A percentile compares a stretch with the other conserved stretches of the same genome.
These are phyloP conservation scores for Diaporthe vaccinii DNA, from an alignment of 2,329 filamentous ascomycete genomes.

Conservation along the genomic window DNA sequence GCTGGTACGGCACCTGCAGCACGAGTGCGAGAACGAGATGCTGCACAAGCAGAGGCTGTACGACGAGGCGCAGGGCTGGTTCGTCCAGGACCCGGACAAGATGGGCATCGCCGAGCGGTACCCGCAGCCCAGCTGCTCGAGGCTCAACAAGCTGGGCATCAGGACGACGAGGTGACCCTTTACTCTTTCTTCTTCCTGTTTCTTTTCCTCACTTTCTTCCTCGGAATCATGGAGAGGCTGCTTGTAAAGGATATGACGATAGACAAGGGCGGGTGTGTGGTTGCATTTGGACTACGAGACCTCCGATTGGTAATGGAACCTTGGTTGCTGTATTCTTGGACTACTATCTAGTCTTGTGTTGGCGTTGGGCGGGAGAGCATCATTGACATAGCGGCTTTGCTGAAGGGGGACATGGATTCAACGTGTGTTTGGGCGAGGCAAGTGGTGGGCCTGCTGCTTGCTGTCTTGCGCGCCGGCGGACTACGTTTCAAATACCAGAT, in stretches of 20 bases:
- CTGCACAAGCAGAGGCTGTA: constrained; percentile 74
- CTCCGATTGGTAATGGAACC: constrained; percentile 19
- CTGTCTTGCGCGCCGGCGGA: constrained; percentile 2
- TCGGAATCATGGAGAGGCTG: not conserved
- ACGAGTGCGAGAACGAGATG: constrained; percentile 82
- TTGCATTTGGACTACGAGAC: constrained; percentile 19
- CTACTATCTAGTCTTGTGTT: not conserved
- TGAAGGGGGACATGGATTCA: not conserved
- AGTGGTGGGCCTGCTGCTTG: not conserved
- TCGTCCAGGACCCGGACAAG: constrained; percentile 84
- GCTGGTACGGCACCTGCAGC: constrained; percentile 76
- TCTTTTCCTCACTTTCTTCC: not conserved
- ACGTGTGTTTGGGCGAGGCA: not conserved
- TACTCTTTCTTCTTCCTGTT: not conserved
- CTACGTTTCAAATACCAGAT: constrained; percentile 24
- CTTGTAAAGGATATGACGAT: constrained; percentile 22
- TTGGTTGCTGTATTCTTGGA: constrained; percentile 9
- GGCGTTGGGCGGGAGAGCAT: constrained; percentile 29
- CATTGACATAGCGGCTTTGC: constrained; percentile 28
- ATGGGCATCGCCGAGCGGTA: constrained; percentile 76
- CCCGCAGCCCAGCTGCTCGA: constrained; percentile 66
- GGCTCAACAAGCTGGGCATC: constrained; percentile 60
- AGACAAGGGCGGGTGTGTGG: constrained; percentile 1
- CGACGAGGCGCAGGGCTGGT: constrained; percentile 89
- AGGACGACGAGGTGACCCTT: constrained; percentile 31